These are phyloP conservation scores for Teratosphaeria nubilosa DNA, from an alignment of 2,329 filamentous ascomycete species.

Conservation along the genomic window DNA sequence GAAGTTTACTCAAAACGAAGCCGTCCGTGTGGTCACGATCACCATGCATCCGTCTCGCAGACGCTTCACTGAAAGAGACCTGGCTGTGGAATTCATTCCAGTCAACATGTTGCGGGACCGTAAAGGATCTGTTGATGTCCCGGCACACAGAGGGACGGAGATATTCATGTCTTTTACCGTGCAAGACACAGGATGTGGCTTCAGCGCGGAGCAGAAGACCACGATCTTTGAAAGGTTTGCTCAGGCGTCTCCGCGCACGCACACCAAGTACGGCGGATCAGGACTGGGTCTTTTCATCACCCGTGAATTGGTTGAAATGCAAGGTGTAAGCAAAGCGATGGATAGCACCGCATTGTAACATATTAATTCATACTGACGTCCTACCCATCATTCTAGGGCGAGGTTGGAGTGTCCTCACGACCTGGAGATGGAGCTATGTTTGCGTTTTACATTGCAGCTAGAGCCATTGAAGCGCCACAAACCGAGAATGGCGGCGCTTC, in stretches of 20 bases:
- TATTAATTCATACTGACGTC: too few relatives aligned
- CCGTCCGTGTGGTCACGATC: slow-evolving; percentile 53
- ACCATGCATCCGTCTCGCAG: slow-evolving; percentile 53
- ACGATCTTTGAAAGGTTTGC: slow-evolving; percentile 68
- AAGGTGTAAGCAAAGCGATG: slow-evolving; percentile 36
- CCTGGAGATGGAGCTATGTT: slow-evolving; percentile 62
- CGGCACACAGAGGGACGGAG: slow-evolving; percentile 41
- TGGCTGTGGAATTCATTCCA: slow-evolving; percentile 51
- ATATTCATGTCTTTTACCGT: slow-evolving; percentile 63
- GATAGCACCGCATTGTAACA: too few relatives aligned
- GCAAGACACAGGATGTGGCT: slow-evolving; percentile 58
- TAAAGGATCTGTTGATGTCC: slow-evolving; percentile 31
- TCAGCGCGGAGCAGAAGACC: slow-evolving; percentile 61
- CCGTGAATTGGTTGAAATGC: slow-evolving; percentile 63
- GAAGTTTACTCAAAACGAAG: slow-evolving; percentile 62
- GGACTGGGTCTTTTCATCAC: slow-evolving; percentile 72
- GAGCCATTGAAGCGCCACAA: slow-evolving; percentile 37
- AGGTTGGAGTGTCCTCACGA: slow-evolving; percentile 62
- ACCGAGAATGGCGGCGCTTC: neutral
- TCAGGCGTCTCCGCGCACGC: slow-evolving; percentile 64
- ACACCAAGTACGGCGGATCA: slow-evolving; percentile 68
- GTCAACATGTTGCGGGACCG: slow-evolving; percentile 37
- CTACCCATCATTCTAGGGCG: slow-evolving; percentile 34
- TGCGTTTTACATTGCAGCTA: slow-evolving; percentile 63
- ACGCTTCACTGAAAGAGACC: slow-evolving; percentile 35